A percentile compares a stretch with the other conserved stretches of the same genome.
Conservation (phyloP, 2,329 filamentous ascomycete species). For the Aspergillus puulaauensis region DNA sequence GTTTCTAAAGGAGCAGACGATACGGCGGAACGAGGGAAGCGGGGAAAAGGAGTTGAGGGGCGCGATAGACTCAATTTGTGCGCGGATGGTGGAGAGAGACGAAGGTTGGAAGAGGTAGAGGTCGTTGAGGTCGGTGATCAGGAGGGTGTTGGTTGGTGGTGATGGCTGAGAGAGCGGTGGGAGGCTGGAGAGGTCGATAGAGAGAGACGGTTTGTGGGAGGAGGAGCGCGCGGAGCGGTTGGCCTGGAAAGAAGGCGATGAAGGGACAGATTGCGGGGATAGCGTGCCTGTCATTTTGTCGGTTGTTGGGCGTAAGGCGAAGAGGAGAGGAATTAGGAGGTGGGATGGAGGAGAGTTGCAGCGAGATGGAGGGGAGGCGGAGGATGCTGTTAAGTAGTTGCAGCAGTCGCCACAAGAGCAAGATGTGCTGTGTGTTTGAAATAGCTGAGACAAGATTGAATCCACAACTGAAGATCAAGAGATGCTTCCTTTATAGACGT, state of each 20-base stretch:
- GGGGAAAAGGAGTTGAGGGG: conserved; percentile 53
- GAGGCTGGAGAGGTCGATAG: conserved; percentile 47
- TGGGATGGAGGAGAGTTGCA: background rate
- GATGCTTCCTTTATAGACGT: background rate
- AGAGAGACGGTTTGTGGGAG: conserved; percentile 37
- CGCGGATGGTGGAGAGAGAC: conserved; percentile 44
- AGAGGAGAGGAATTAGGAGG: background rate
- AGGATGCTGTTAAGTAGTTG: background rate
- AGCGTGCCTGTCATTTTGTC: conserved; percentile 22
- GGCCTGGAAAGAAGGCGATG: conserved; percentile 25
- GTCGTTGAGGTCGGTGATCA: conserved; percentile 50
- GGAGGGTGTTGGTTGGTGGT: conserved; percentile 51
- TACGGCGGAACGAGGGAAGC: conserved; percentile 50
- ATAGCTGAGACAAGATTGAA: background rate
- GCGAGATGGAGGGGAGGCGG: background rate
- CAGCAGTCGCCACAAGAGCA: conserved; percentile 1
- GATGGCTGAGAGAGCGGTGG: conserved; percentile 47
- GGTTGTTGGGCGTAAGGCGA: background rate
- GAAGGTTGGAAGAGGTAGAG: conserved; percentile 47
- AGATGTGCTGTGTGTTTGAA: background rate
- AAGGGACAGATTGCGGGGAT: conserved; percentile 23
- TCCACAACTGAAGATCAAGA: background rate
- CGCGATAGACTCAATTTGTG: conserved; percentile 41
- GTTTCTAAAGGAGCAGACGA: conserved; percentile 50
- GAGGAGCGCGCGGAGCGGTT: conserved; percentile 24